Evolutionary conservation across 495 filamentous ascomycete genomes (phyloP).

Genomic region (Sordaria brevicollis): DNA sequence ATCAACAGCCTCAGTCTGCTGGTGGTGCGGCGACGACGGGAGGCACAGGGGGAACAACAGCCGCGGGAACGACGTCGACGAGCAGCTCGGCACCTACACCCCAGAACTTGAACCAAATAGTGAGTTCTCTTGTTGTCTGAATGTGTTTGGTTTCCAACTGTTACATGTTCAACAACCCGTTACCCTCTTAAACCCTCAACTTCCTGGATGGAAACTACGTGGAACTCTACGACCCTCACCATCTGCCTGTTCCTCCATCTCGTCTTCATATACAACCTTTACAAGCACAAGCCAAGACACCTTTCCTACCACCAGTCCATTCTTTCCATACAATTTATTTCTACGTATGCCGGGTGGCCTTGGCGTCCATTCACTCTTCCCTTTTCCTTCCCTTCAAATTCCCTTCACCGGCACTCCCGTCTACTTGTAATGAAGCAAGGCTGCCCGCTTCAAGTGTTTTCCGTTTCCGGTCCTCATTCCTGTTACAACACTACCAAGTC

Average conservation of each 20-base stretch:
- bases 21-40: constrained; percentile 8
- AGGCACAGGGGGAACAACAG: constrained; percentile 5
- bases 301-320: not conserved
- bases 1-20: constrained; percentile 16
- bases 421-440: not conserved
- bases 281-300: not conserved
- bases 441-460: not conserved
- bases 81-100: constrained; percentile 49
- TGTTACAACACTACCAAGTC: not conserved
- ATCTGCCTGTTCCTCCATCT: not conserved
- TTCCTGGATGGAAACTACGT: too few relatives aligned
- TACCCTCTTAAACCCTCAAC: not conserved
- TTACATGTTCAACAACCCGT: not conserved
- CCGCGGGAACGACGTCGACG: constrained; percentile 19
- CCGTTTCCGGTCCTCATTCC: not conserved
- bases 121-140: constrained; percentile 28
- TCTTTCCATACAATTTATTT: not conserved
- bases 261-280: not conserved
- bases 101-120: constrained; percentile 92
- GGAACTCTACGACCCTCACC: not conserved
- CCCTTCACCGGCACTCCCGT: not conserved
- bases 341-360: not conserved
- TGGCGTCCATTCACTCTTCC: not conserved
- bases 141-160: constrained; percentile 5
- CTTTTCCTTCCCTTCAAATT: not conserved